Evolutionary conservation across 1,139 yeast genomes (phyloP).

Genomic region (Kodamaea fungicola): DNA sequence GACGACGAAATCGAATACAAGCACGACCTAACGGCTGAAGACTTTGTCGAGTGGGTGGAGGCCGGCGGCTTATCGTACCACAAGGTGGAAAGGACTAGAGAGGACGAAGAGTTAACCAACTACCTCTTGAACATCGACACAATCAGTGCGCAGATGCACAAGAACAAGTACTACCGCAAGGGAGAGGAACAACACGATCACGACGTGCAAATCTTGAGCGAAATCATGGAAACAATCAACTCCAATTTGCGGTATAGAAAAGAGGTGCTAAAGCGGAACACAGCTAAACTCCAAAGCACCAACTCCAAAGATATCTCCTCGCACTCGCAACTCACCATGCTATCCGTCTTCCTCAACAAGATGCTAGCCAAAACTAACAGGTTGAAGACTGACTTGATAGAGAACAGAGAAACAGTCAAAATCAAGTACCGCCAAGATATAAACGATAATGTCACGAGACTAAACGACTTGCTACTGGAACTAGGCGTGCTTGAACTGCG

Average conservation of each 20-base stretch:
- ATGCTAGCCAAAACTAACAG: conserved; percentile 10
- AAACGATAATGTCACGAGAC: conserved; percentile 24
- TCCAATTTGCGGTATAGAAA: conserved; percentile 3
- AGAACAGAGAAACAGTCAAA: conserved; percentile 16
- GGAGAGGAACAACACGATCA: neutral
- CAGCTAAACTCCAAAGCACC: neutral
- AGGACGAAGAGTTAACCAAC: conserved; percentile 27
- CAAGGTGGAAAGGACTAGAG: conserved; percentile 11
- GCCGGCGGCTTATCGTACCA: conserved; percentile 24
- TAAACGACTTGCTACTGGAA: conserved; percentile 25
- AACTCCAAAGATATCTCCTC: conserved; percentile 6
- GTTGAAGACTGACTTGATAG: conserved; percentile 13
- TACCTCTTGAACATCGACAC: conserved; percentile 34
- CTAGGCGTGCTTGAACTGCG: conserved; percentile 28
- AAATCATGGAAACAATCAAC: conserved; percentile 7
- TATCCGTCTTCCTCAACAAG: conserved; percentile 10
- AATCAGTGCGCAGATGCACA: conserved; percentile 19
- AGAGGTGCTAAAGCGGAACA: conserved; percentile 1
- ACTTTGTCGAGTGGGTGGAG: conserved; percentile 16
- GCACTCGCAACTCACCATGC: conserved; percentile 11
- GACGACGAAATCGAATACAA: conserved; percentile 4
- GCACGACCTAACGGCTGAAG: conserved; percentile 9
- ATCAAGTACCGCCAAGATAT: conserved; percentile 25
- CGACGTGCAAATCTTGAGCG: conserved; percentile 6
- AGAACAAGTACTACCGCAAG: conserved; percentile 3